These are phyloP conservation scores for Pseudonitzschia pungens DNA, from an alignment of 108 stramenopile species.

Conservation along the genomic window DNA sequence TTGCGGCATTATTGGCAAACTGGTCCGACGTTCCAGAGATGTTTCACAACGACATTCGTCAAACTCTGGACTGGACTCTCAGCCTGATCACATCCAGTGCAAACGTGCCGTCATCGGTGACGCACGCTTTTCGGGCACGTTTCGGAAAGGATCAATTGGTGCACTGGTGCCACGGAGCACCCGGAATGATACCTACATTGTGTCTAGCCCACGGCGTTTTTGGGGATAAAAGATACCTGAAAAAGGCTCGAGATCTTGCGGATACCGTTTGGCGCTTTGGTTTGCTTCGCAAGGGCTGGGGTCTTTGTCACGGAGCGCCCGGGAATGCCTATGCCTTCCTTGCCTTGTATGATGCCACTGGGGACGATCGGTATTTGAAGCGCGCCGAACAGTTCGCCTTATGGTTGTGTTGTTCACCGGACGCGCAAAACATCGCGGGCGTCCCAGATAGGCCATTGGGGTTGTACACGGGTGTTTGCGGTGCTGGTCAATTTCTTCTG, in stretches of 20 bases:
- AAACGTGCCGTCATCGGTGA: too few relatives aligned
- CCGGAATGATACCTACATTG: conserved; percentile 61
- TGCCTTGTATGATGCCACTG: conserved; percentile 18
- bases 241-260: conserved; percentile 44
- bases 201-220: conserved; percentile 53
- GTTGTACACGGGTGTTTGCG: too few relatives aligned
- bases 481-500: too few relatives aligned
- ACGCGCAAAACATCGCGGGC: too few relatives aligned
- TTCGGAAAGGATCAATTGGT: conserved; percentile 49
- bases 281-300: conserved; percentile 65
- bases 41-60: too few relatives aligned
- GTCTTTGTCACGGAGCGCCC: conserved; percentile 72
- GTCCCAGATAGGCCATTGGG: too few relatives aligned
- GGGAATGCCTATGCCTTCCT: conserved; percentile 74
- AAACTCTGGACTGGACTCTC: too few relatives aligned
- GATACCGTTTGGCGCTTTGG: conserved; percentile 55
- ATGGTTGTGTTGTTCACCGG: conserved; percentile 30
- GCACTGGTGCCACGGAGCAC: conserved; percentile 76
- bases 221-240: conserved; percentile 40
- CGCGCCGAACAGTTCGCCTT: neutral
- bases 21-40: too few relatives aligned
- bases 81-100: too few relatives aligned
- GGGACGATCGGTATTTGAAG: neutral
- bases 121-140: too few relatives aligned
- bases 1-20: conserved; percentile 39